Conservation (phyloP, 768 basidiomycete species). For the Hirschioporus abietinus region DNA sequence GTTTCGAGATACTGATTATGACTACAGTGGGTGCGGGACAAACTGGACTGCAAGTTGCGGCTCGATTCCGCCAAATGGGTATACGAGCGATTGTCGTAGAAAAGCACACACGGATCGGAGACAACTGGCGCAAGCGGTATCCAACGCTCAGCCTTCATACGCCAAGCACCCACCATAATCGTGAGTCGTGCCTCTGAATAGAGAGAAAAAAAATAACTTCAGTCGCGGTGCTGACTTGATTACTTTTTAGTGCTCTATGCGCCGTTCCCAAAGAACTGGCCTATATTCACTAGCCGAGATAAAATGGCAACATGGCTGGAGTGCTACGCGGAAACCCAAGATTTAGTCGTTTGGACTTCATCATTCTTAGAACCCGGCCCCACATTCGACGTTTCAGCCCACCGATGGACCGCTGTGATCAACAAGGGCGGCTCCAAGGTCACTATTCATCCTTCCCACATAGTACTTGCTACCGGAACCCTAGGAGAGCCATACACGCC, state of each 20-base stretch:
- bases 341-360: constrained; percentile 39
- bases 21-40: constrained; percentile 38
- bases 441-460: constrained; percentile 32
- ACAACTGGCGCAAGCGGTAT: constrained; percentile 40
- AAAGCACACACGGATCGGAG: constrained; percentile 29
- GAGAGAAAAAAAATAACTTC: too few relatives aligned
- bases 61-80: constrained; percentile 37
- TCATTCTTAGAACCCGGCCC: constrained; percentile 28
- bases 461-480: constrained; percentile 34
- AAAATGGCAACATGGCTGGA: constrained; percentile 43
- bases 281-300: constrained; percentile 34
- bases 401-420: constrained; percentile 32
- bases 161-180: constrained; percentile 4
- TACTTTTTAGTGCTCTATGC: constrained; percentile 35
- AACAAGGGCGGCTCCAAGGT: constrained; percentile 23
- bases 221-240: neutral
- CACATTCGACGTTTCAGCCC: constrained; percentile 26
- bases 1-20: neutral
- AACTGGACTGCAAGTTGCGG: constrained; percentile 36
- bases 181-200: neutral
- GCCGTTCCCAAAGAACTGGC: constrained; percentile 34
- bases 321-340: constrained; percentile 34
- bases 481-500: constrained; percentile 32
- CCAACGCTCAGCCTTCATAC: constrained; percentile 38
- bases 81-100: constrained; percentile 36